phyloP scores from a whole-genome alignment of 495 filamentous ascomycete genomes.

The Usnea hakonensis region DNA sequence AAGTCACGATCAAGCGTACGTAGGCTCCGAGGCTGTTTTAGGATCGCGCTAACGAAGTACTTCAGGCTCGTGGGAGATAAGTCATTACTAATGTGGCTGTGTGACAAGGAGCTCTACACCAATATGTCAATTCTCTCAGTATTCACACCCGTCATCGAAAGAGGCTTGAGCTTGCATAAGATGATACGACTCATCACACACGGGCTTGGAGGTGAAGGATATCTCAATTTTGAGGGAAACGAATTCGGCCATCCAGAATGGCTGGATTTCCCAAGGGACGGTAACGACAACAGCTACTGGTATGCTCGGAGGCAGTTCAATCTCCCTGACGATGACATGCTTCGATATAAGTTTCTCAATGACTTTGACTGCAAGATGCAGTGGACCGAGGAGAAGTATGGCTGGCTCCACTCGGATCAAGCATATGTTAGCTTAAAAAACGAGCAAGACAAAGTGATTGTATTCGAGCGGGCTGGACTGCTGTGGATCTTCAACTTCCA shows the following conservation, averaged over 20 bases:
- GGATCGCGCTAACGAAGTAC: slow-evolving; percentile 28
- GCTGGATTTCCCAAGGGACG: slow-evolving; percentile 94
- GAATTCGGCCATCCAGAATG: slow-evolving; percentile 99
- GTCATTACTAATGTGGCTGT: slow-evolving; percentile 93
- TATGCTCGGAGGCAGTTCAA: slow-evolving; percentile 95
- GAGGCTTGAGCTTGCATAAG: slow-evolving; percentile 90
- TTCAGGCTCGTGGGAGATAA: slow-evolving; percentile 91
- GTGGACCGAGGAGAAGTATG: slow-evolving; percentile 73
- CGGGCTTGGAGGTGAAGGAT: slow-evolving; percentile 90
- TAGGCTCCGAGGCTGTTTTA: slow-evolving; percentile 17
- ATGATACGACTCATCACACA: slow-evolving; percentile 94
- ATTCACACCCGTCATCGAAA: slow-evolving; percentile 81
- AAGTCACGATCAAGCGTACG: slow-evolving; percentile 96
- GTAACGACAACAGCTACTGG: slow-evolving; percentile 94
- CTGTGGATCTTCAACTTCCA: slow-evolving; percentile 98
- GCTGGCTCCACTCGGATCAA: slow-evolving; percentile 82
- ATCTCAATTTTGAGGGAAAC: slow-evolving; percentile 97
- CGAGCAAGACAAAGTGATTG: slow-evolving; percentile 87
- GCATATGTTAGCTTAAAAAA: slow-evolving; percentile 92
- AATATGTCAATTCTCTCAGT: slow-evolving; percentile 85
- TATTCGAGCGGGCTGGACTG: slow-evolving; percentile 86
- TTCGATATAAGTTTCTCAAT: slow-evolving; percentile 89
- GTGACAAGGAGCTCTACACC: slow-evolving; percentile 94
- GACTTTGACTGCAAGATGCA: slow-evolving; percentile 94
- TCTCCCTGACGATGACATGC: slow-evolving; percentile 73